Evolutionary conservation across 139 green algal genomes (phyloP).

Genomic region (Tetradesmus obliquus): DNA sequence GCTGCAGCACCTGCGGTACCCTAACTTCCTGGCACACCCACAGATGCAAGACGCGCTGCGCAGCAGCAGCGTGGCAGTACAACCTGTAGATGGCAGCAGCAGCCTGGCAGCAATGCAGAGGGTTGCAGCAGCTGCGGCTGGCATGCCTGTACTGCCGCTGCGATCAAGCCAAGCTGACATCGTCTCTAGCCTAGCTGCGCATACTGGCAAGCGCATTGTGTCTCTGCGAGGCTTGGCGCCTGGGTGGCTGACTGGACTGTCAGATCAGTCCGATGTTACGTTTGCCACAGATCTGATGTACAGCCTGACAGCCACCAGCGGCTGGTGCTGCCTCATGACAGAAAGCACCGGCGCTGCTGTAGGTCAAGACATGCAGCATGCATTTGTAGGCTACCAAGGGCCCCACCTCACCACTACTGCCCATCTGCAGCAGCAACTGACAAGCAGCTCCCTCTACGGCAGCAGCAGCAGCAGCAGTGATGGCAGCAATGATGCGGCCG

Average conservation of each 20-base stretch:
- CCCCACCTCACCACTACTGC: neutral
- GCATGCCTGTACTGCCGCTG: neutral
- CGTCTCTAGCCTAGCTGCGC: neutral
- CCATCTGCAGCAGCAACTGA: neutral
- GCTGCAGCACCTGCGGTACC: neutral
- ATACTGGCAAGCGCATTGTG: neutral
- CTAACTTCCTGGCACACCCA: slow-evolving; percentile 2
- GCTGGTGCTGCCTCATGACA: slow-evolving; percentile 10
- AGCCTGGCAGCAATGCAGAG: neutral
- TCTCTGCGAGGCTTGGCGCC: neutral
- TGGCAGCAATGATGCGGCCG: neutral
- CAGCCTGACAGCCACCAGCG: neutral
- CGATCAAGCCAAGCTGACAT: neutral
- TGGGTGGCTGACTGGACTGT: neutral
- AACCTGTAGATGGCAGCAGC: neutral
- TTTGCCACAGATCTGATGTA: neutral
- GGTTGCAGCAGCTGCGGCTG: neutral
- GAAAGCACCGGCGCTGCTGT: neutral
- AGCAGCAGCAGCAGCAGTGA: no score
- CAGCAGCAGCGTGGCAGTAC: neutral
- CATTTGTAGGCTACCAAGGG: neutral
- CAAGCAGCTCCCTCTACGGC: neutral
- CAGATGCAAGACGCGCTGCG: neutral
- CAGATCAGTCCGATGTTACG: neutral
- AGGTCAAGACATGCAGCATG: slow-evolving; percentile 9